Base-by-base conservation (phyloP, 2,329 filamentous ascomycete genomes). In the Mycosphaerelloides madeirae region DNA sequence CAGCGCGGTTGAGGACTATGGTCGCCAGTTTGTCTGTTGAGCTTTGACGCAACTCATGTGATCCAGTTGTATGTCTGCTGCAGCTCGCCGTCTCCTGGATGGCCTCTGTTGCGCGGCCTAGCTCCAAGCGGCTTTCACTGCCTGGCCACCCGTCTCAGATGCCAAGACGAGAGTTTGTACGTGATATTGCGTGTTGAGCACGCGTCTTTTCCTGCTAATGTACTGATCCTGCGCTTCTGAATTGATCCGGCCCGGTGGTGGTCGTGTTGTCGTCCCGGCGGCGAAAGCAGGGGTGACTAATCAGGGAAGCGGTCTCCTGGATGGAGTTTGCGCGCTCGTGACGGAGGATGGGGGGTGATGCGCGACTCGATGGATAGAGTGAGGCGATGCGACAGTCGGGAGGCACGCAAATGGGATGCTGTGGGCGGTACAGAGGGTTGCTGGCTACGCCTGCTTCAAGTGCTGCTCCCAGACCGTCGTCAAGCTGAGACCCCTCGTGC, bases 21-120 rank as follows among this genome's bases (percentile, higher is more conserved):
- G 62, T 63, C 52, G 62, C 62, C 62, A 64, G 53, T 36, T 55
- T 64, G 57, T 34, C 50, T 44, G 32, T 20, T 36, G 41, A 46
- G 48, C 31, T 31, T 14, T 33, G 14, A 35, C 20, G 29, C 44
- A 50, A 48, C 51, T 48, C 53, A 56, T 56, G 44, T 49, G 48
- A 52, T 43, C 25, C 36, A 20, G 12, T 19, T 36, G 6, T 25
- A 25, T 25, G 9, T 25, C 22, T 25, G 5, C 9, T 6, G 22
- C 22, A 25, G 22, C 22, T 25, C 22, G 22, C 22, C 9, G 22
- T 25, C 22, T 5, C 28, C 38, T 13, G 15, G 12, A 28, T 32
- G 38, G 41, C 44, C 38, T 38, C 33, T 37, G 33, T 16, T 6
- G 29, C 14, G 41, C 41, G 49, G 38, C 51, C 25, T 40, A 14